Base-by-base conservation (phyloP, 805 yeast genomes). In the Yamadazyma sp. region DNA sequence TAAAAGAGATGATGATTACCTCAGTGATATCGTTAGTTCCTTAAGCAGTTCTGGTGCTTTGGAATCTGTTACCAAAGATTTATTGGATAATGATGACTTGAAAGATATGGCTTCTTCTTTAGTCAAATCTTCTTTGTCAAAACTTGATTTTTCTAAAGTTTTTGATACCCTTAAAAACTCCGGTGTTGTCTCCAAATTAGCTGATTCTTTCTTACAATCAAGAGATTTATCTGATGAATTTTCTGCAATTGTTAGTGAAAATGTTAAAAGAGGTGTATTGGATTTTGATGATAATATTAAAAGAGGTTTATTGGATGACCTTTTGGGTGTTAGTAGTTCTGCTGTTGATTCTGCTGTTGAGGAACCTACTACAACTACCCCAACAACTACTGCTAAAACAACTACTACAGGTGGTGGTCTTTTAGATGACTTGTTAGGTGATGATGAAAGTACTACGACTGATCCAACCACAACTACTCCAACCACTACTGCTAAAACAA, bases 141-240 rank as follows among this genome's bases (percentile, higher is more conserved):
- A 50, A 29, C 46, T 48, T 35, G 45, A 56, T 36, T 54, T 52
- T 40, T 19, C 40, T 4, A 33, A 44, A 5, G 31, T 60, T 27
- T 56, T 46, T 40, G 40, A 39, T 13, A 40, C 52, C 11, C 45
- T 60, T 30, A 57, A 56, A 37, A 48, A 48, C 28, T 56, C 62
- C 23, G 62, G 58, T 15, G 33, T 53, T 27, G 37, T 42, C 33
- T 22, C 39, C 4, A 33, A 36, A 23, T 36, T 44, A 23, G 33
- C 39, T 14, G 19, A 35, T 12, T 20, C 31, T 9, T 38, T 44
- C 11, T 38, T 44, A 30, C 37, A 23, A 22, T 28, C 43, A 4
- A 40, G 43, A 40, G 41, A 31, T 16, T 47, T 51, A 13, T 28
- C 42, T 17, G 33, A 32, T 5, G 47, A 44, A 27, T 47, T 48